phyloP scores from a whole-genome alignment of 306 rosid species.

The Lablab purpureus region DNA sequence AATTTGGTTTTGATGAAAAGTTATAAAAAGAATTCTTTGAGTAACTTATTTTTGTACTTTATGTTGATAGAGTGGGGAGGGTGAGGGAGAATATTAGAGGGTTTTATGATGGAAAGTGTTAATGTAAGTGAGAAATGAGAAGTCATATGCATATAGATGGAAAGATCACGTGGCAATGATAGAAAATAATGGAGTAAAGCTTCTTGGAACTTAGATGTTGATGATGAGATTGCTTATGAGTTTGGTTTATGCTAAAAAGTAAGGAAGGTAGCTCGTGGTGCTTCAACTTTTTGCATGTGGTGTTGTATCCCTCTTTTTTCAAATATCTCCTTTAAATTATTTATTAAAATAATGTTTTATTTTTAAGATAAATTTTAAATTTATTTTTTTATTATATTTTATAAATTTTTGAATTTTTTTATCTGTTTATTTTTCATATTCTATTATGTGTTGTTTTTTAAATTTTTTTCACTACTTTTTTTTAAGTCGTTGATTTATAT shows the following conservation, averaged over 20 bases:
- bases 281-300: slow-evolving; percentile 76
- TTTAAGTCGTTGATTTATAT: no score
- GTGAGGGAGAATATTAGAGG: background rate
- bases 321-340: slow-evolving; percentile 35
- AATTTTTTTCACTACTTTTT: no score
- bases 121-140: slow-evolving; percentile 3
- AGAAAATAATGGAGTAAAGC: slow-evolving; percentile 36
- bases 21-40: background rate
- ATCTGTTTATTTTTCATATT: no score
- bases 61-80: background rate
- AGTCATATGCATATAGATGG: background rate
- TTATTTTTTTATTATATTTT: no score
- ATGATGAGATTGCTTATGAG: slow-evolving; percentile 46
- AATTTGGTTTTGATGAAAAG: no score
- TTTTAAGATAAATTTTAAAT: no score
- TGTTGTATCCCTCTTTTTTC: slow-evolving; percentile 44
- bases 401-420: no score
- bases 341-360: no score
- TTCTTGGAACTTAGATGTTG: slow-evolving; percentile 56
- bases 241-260: slow-evolving; percentile 53
- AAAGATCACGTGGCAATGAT: slow-evolving; percentile 53
- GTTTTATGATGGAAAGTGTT: background rate
- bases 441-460: no score
- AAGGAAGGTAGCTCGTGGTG: slow-evolving; percentile 60
- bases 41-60: no score